These are phyloP conservation scores for Triticum turgidum DNA, from an alignment of 176 grass and related monocot genomes.

Conservation along the genomic window DNA sequence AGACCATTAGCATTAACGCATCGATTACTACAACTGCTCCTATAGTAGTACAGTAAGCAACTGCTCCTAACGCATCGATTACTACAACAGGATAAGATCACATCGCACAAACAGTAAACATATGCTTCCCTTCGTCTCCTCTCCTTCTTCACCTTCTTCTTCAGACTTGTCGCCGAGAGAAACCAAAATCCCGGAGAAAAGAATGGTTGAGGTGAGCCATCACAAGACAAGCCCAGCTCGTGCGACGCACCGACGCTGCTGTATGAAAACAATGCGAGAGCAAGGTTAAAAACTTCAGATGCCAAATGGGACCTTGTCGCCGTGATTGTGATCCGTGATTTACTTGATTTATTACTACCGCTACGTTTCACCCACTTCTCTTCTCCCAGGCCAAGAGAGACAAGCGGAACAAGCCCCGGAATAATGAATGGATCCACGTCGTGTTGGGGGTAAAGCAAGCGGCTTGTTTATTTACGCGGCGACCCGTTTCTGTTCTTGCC, in stretches of 20 bases:
- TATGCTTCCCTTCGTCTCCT: not conserved
- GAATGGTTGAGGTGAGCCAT: not conserved
- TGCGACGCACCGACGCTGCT: constrained; percentile 6
- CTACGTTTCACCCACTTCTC: not conserved
- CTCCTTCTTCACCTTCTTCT: not conserved
- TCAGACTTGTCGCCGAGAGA: constrained; percentile 1
- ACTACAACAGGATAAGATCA: too few relatives aligned
- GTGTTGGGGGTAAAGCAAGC: not conserved
- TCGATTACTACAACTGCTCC: not conserved
- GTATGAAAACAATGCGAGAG: not conserved
- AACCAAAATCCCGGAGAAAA: not conserved
- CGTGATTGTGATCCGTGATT: not conserved
- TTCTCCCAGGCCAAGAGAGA: not conserved
- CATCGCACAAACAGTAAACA: not conserved
- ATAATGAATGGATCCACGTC: too few relatives aligned
- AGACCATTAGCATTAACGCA: not conserved
- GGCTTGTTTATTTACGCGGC: constrained; percentile 16
- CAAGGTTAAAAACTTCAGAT: not conserved
- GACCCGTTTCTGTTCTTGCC: constrained; percentile 15
- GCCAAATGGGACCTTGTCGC: not conserved
- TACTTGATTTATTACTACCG: not conserved
- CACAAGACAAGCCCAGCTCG: not conserved
- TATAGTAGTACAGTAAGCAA: not conserved
- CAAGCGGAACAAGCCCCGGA: not conserved
- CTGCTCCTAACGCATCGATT: too few relatives aligned